phyloP scores from a whole-genome alignment of 2,329 filamentous ascomycete species.

The Sphaerulina populicola region DNA sequence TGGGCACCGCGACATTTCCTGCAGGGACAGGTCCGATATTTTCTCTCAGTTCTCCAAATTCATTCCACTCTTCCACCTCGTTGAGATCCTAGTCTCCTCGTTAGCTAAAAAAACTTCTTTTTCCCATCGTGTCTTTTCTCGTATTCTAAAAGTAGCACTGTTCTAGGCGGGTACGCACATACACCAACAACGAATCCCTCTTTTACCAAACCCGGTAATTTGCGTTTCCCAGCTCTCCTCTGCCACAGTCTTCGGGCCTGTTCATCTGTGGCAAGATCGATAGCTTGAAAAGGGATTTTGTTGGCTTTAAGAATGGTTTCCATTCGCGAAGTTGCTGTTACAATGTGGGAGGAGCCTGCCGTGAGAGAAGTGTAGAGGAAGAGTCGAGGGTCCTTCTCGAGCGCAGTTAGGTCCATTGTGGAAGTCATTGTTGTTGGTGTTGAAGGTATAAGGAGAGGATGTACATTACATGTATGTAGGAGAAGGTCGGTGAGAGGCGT shows the following conservation, averaged over 20 bases:
- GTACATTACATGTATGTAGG: background rate
- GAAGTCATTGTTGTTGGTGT: conserved; percentile 13
- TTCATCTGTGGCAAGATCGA: conserved; percentile 85
- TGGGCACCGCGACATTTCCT: conserved; percentile 19
- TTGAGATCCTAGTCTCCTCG: conserved; percentile 62
- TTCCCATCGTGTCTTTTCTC: no score
- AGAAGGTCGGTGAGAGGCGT: background rate
- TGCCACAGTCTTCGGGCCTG: conserved; percentile 84
- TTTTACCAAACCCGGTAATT: conserved; percentile 82
- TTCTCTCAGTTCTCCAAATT: conserved; percentile 89
- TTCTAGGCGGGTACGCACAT: conserved; percentile 37
- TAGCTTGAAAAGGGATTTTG: conserved; percentile 82
- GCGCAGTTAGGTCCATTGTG: conserved; percentile 35
- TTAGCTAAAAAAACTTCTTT: no score
- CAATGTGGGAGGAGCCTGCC: conserved; percentile 88
- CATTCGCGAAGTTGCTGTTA: conserved; percentile 88
- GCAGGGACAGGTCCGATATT: conserved; percentile 55
- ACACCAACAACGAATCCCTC: conserved; percentile 78
- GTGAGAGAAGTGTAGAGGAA: conserved; percentile 97
- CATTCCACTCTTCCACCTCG: conserved; percentile 97
- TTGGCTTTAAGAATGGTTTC: conserved; percentile 95
- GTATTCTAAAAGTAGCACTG: background rate
- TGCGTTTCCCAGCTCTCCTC: conserved; percentile 72
- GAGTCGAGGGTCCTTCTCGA: conserved; percentile 48
- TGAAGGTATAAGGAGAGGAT: background rate